Evolutionary conservation across 192 early-diverging fungal species (phyloP), one percentile per base, ranked within the genome.

Genomic region (Cladochytrium replicatum): DNA sequence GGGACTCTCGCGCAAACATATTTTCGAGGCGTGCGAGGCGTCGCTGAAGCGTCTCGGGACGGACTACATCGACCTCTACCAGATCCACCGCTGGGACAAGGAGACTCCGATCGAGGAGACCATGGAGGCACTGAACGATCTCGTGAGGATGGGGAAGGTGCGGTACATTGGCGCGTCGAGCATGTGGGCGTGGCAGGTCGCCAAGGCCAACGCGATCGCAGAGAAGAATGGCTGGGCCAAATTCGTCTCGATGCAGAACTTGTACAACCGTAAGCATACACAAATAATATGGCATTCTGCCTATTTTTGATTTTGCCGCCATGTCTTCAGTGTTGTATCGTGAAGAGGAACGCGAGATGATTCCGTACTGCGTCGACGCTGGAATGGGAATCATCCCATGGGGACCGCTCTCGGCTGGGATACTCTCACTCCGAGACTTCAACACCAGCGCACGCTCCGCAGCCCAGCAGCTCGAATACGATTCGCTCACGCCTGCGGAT

Each of bases 41-140:
- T 71, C 67, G 32, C 55, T 82, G 28, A 69, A 76, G 58, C 54
- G 75, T 1, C 48, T 82, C 27, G 57, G 65, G 6, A 71, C 68
- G 13, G 41, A 48, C n/a, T 77, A 77, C 46, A 75, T 75, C 43
- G 74, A 78, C 58, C 37, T 78, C 4, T 76, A 76, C 41, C 52
- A 71, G 21, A 55, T 76, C 3, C 66, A 76, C 43, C 59, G 68
- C 1, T 56, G 41, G 43, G 62, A 67, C 39, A 54, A 73, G 22
- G 77, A 58, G 29, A 69, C 82, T 0, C 74, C 84, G 1, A 63
- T 83, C n/a, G 70, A 80, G 46, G 84, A 86, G 48, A 81, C 81
- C 8, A 79, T 87, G 74, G 61, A 68, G 29, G 77, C 85, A 3
- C 49, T 87, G 6, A 48, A 86, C 42, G 83, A 87, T 46, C 50